These are phyloP conservation scores for Pseudofabraea citricarpa DNA, from an alignment of 2,329 filamentous ascomycete species.

Conservation along the genomic window DNA sequence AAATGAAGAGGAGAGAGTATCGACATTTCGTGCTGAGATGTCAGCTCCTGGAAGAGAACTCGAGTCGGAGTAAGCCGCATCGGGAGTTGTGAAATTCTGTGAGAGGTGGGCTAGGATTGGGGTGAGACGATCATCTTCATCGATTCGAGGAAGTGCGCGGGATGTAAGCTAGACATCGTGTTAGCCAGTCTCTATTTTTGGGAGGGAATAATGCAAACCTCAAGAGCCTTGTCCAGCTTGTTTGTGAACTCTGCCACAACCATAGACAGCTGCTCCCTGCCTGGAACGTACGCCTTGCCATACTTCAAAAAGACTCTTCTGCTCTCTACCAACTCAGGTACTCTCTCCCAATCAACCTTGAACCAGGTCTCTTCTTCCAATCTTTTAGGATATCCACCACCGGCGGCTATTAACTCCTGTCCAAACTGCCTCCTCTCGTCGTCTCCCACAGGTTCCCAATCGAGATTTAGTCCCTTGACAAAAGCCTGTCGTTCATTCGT, in stretches of 20 bases:
- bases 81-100: slow-evolving; percentile 91
- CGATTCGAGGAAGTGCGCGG: slow-evolving; percentile 83
- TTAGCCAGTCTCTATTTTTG: slow-evolving; percentile 9
- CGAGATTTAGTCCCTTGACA: slow-evolving; percentile 69
- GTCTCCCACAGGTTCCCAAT: slow-evolving; percentile 78
- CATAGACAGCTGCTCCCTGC: slow-evolving; percentile 81
- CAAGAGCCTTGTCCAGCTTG: slow-evolving; percentile 74
- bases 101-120: slow-evolving; percentile 79
- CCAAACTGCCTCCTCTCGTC: slow-evolving; percentile 59
- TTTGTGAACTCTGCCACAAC: slow-evolving; percentile 81
- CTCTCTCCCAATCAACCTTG: slow-evolving; percentile 93
- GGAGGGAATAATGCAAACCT: slow-evolving; percentile 47
- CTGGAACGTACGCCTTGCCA: slow-evolving; percentile 89
- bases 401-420: slow-evolving; percentile 27
- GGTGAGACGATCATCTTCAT: slow-evolving; percentile 89
- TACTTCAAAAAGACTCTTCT: slow-evolving; percentile 70
- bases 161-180: slow-evolving; percentile 62
- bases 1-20: slow-evolving; percentile 75
- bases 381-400: slow-evolving; percentile 31
- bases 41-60: slow-evolving; percentile 64
- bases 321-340: slow-evolving; percentile 82
- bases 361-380: slow-evolving; percentile 84
- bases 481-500: slow-evolving; percentile 68
- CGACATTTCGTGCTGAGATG: slow-evolving; percentile 75
- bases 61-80: slow-evolving; percentile 70